Evolutionary conservation across 2,329 filamentous ascomycete genomes (phyloP).

Genomic region (Paraphoma sp.): DNA sequence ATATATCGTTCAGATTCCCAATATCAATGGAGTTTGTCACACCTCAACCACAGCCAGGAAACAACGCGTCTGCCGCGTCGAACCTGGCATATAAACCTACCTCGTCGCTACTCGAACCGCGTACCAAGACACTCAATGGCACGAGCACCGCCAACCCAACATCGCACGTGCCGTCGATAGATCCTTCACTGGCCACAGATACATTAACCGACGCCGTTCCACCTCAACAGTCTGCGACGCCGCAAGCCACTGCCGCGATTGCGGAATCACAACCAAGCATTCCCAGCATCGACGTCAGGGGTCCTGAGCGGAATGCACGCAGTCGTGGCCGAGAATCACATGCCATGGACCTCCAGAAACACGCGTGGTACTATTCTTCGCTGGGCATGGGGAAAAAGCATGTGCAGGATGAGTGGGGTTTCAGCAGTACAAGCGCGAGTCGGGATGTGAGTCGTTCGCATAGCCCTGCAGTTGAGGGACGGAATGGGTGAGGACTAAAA

Average conservation of each 20-base stretch:
- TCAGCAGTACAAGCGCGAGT: not conserved
- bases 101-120: too few relatives aligned
- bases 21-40: too few relatives aligned
- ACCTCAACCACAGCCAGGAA: too few relatives aligned
- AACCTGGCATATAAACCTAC: too few relatives aligned
- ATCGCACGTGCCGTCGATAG: too few relatives aligned
- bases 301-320: not conserved
- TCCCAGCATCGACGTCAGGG: not conserved
- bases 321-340: not conserved
- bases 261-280: not conserved
- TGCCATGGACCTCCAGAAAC: not conserved
- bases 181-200: too few relatives aligned
- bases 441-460: not conserved
- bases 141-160: too few relatives aligned
- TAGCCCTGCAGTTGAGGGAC: not conserved
- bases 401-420: not conserved
- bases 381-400: not conserved
- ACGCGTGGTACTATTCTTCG: not conserved
- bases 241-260: not conserved
- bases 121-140: too few relatives aligned
- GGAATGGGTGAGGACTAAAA: not conserved
- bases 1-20: too few relatives aligned
- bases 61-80: too few relatives aligned
- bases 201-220: not conserved
- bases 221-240: not conserved